phyloP scores from a whole-genome alignment of 192 early-diverging fungal genomes.

The Haplosporangium gracile region DNA sequence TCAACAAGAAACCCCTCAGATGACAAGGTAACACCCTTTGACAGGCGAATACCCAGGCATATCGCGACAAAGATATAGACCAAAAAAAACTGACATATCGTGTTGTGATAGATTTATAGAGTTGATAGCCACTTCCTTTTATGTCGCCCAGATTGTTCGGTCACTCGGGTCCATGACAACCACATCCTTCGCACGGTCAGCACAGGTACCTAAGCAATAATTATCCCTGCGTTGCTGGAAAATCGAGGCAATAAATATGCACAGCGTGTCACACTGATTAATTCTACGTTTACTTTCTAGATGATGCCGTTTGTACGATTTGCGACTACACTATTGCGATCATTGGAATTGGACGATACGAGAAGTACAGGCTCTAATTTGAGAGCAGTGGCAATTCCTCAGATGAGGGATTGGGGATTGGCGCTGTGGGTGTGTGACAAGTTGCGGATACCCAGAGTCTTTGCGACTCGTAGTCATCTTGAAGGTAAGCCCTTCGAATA shows the following conservation, averaged over 20 bases:
- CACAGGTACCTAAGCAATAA: slow-evolving; percentile 2
- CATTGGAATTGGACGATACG: neutral
- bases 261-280: neutral
- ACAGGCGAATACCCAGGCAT: neutral
- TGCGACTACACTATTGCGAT: neutral
- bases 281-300: neutral
- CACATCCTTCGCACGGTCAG: neutral
- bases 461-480: neutral
- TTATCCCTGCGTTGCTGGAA: neutral
- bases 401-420: slow-evolving; percentile 21
- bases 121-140: neutral
- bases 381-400: neutral
- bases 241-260: neutral
- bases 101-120: neutral
- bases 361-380: neutral
- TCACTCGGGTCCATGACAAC: slow-evolving; percentile 18
- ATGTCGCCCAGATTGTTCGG: neutral
- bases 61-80: too few species aligned
- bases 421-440: slow-evolving; percentile 34
- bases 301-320: neutral
- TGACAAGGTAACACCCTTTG: slow-evolving; percentile 1
- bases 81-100: neutral
- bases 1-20: neutral
- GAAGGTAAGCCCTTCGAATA: slow-evolving; percentile 3
- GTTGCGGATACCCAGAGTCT: slow-evolving; percentile 34